Evolutionary conservation across 2,329 filamentous ascomycete species (phyloP).

Genomic region (Penicillium frequentans): DNA sequence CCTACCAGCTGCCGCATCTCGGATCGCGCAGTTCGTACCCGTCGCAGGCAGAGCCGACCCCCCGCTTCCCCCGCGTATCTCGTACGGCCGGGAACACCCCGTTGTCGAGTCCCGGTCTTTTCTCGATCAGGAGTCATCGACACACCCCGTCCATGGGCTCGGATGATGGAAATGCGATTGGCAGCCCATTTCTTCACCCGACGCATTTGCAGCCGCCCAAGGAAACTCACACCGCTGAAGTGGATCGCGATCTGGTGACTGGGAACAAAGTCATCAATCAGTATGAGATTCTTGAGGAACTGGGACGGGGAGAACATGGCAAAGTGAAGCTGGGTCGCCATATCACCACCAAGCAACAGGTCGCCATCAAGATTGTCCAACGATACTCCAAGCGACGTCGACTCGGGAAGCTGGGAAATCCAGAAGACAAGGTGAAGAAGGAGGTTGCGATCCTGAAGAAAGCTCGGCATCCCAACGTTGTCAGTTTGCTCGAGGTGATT

Average conservation of each 20-base stretch:
- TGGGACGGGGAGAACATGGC: constrained; percentile 92
- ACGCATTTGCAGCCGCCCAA: constrained; percentile 71
- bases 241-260: constrained; percentile 84
- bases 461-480: constrained; percentile 94
- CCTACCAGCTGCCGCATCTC: constrained; percentile 39
- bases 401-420: constrained; percentile 71
- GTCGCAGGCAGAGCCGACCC: constrained; percentile 31
- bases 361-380: constrained; percentile 98
- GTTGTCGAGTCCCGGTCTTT: constrained; percentile 48
- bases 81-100: constrained; percentile 50
- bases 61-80: constrained; percentile 27
- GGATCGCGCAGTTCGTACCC: constrained; percentile 48
- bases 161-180: constrained; percentile 39
- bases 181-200: constrained; percentile 67
- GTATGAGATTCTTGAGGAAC: constrained; percentile 95
- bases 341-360: constrained; percentile 70
- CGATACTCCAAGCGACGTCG: constrained; percentile 91
- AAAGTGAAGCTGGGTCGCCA: constrained; percentile 95
- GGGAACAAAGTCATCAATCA: constrained; percentile 97
- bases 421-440: constrained; percentile 76
- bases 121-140: constrained; percentile 37
- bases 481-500: constrained; percentile 93
- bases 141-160: constrained; percentile 35
- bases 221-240: constrained; percentile 87
- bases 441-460: constrained; percentile 99